Percentiles rank a stretch among this genome's conserved stretches.
Evolutionary conservation across 257 asterid species (phyloP).

Genomic region (Solanum infundibuliforme): DNA sequence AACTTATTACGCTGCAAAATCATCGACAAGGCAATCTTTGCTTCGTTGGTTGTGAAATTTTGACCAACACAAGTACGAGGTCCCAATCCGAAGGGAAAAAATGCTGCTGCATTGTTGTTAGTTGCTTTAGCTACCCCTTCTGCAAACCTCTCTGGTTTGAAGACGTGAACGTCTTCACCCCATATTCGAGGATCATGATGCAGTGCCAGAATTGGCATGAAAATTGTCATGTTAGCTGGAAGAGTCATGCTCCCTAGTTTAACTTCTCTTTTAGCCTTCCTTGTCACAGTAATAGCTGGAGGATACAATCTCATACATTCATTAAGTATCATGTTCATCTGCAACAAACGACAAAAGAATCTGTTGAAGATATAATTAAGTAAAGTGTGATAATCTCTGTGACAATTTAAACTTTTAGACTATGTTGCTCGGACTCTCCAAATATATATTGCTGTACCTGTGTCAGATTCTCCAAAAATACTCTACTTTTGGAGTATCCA

Average conservation of each 20-base stretch:
- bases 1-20: conserved; percentile 36
- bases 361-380: not conserved
- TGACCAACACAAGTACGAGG: conserved; percentile 52
- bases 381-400: not conserved
- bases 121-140: conserved; percentile 50
- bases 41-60: conserved; percentile 44
- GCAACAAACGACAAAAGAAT: not conserved
- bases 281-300: conserved; percentile 29
- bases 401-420: not conserved
- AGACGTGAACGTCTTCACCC: conserved; percentile 45
- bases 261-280: conserved; percentile 26
- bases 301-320: conserved; percentile 52
- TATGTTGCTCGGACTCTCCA: too few relatives aligned
- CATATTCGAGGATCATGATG: conserved; percentile 38
- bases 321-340: conserved; percentile 56
- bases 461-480: too few relatives aligned
- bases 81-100: conserved; percentile 50
- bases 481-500: too few relatives aligned
- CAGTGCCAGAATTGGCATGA: conserved; percentile 25
- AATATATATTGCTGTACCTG: too few relatives aligned
- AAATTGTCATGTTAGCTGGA: conserved; percentile 27
- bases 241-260: conserved; percentile 22
- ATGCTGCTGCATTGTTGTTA: conserved; percentile 35
- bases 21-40: conserved; percentile 46
- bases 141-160: conserved; percentile 50